A percentile compares a stretch with the other conserved stretches of the same genome.
Evolutionary conservation across 1,284 basidiomycete species (phyloP).

Genomic region (Melampsora larici-populina): DNA sequence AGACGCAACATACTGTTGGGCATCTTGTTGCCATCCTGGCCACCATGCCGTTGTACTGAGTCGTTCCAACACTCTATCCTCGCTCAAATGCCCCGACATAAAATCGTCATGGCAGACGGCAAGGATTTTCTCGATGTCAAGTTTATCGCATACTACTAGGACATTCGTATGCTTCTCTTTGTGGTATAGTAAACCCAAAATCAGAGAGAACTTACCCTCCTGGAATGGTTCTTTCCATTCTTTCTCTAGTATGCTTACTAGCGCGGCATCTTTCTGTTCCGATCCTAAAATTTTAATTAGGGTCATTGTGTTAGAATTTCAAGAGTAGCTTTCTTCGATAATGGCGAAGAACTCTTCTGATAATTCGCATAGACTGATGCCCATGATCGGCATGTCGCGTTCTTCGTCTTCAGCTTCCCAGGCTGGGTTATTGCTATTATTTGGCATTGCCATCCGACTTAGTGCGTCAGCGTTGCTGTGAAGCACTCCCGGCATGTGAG

Average conservation of each 20-base stretch:
- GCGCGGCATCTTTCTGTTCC: not conserved
- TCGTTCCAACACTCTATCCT: not conserved
- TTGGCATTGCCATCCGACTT: not conserved
- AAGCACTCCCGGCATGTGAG: not conserved
- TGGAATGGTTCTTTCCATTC: not conserved
- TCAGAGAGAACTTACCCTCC: not conserved
- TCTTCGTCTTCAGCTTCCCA: not conserved
- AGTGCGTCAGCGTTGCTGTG: no score
- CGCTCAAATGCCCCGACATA: not conserved
- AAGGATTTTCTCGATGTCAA: not conserved
- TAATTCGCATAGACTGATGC: not conserved
- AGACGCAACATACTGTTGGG: not conserved
- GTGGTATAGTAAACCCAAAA: not conserved
- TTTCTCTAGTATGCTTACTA: not conserved
- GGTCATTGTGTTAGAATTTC: not conserved
- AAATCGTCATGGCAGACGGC: not conserved
- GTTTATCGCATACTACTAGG: not conserved
- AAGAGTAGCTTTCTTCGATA: not conserved
- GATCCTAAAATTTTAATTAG: not conserved
- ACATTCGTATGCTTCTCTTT: no score
- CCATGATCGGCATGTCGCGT: no score
- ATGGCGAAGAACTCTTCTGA: not conserved
- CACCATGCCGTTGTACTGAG: slow-evolving; percentile 16
- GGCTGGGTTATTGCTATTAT: not conserved
- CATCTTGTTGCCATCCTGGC: slow-evolving; percentile 3